Evolutionary conservation across 2,329 filamentous ascomycete species (phyloP).

Genomic region (Thielaviopsis punctulata): DNA sequence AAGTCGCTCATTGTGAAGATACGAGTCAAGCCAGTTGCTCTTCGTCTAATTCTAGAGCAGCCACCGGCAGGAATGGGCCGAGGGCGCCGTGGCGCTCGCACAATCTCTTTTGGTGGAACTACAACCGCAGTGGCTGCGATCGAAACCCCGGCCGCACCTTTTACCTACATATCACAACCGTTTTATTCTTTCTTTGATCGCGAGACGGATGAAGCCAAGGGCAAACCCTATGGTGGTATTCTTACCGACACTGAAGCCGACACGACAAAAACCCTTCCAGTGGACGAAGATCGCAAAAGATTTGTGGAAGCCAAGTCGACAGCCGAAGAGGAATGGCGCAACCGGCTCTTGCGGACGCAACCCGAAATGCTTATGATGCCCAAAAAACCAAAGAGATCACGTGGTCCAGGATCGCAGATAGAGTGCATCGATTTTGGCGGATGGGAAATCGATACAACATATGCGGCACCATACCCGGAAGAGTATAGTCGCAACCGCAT

Average conservation of each 20-base stretch:
- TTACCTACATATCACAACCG: conserved; percentile 48
- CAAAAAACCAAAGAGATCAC: conserved; percentile 54
- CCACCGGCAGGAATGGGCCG: conserved; percentile 2
- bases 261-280: conserved; percentile 73
- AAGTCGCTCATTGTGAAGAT: conserved; percentile 39
- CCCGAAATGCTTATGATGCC: conserved; percentile 43
- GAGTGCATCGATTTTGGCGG: conserved; percentile 97
- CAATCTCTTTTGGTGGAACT: conserved; percentile 1
- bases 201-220: conserved; percentile 74
- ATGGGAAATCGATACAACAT: conserved; percentile 98
- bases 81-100: conserved; percentile 2
- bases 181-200: conserved; percentile 83
- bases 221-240: conserved; percentile 90
- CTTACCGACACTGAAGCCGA: conserved; percentile 78
- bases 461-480: conserved; percentile 92
- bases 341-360: conserved; percentile 41
- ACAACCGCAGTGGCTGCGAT: neutral
- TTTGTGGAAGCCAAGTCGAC: conserved; percentile 84
- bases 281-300: conserved; percentile 59
- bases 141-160: conserved; percentile 32
- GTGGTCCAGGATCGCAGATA: conserved; percentile 86
- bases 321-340: conserved; percentile 83
- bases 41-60: conserved; percentile 37
- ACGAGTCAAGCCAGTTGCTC: conserved; percentile 36
- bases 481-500: conserved; percentile 95